phyloP scores from a whole-genome alignment of 768 basidiomycete species.

The Lentinus tigrinus region DNA sequence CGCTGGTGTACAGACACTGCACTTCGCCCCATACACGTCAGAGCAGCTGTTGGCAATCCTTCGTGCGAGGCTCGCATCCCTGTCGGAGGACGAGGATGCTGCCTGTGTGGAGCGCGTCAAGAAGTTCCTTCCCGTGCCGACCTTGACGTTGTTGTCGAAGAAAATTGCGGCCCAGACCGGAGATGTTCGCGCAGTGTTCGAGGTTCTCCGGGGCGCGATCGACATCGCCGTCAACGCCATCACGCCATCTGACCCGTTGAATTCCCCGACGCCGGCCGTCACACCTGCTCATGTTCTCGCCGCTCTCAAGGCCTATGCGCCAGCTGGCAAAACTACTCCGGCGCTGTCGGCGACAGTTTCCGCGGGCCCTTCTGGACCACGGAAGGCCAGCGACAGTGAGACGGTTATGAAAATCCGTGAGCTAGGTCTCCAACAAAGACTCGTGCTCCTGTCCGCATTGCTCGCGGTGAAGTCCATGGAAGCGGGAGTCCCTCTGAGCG shows the following conservation, averaged over 20 bases:
- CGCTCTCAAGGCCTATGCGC: constrained; percentile 70
- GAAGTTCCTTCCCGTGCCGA: constrained; percentile 61
- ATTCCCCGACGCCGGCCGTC: constrained; percentile 40
- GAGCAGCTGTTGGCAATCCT: constrained; percentile 70
- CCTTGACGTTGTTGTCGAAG: constrained; percentile 71
- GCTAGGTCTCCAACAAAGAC: constrained; percentile 72
- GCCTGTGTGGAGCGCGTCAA: constrained; percentile 27
- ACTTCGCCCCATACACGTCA: constrained; percentile 80
- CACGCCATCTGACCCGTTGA: constrained; percentile 17
- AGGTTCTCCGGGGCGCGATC: constrained; percentile 78
- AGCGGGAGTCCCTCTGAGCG: constrained; percentile 51
- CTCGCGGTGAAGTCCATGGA: constrained; percentile 65
- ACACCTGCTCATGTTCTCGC: constrained; percentile 68
- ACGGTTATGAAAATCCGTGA: constrained; percentile 62
- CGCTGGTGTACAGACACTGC: constrained; percentile 55
- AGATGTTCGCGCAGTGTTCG: constrained; percentile 78
- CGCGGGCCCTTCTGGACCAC: constrained; percentile 13
- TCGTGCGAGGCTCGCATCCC: constrained; percentile 55
- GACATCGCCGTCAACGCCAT: constrained; percentile 49
- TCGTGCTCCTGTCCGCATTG: constrained; percentile 63
- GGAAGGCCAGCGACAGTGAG: constrained; percentile 44
- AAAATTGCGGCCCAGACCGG: constrained; percentile 82
- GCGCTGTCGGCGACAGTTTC: constrained; percentile 35
- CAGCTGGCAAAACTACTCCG: constrained; percentile 24
- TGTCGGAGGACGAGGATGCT: constrained; percentile 35